These are phyloP conservation scores for Prunus mira DNA, from an alignment of 306 rosid species.

Conservation along the genomic window DNA sequence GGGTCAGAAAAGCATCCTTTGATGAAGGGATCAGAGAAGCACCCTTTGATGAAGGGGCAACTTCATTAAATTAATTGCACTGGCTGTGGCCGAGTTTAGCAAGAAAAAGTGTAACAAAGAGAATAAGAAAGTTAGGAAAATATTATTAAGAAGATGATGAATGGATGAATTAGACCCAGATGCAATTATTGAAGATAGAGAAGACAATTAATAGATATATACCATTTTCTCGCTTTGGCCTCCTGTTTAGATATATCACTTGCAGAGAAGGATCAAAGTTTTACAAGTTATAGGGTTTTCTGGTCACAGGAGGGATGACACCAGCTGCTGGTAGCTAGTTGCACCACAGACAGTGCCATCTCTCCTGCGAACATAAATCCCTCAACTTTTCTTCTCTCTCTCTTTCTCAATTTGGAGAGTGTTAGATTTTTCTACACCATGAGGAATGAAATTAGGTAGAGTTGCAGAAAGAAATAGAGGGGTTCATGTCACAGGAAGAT, in stretches of 20 bases:
- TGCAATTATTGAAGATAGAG: not conserved
- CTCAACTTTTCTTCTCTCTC: not conserved
- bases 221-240: not conserved
- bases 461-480: not conserved
- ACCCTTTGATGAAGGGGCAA: too few species aligned
- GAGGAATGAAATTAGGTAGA: not conserved
- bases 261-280: not conserved
- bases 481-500: not conserved
- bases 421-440: not conserved
- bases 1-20: too few species aligned
- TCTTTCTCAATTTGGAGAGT: not conserved
- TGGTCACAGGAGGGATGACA: not conserved
- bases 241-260: not conserved
- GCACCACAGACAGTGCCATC: not conserved
- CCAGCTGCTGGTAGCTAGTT: not conserved
- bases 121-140: not conserved
- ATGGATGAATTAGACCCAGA: too few species aligned
- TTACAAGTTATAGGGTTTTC: not conserved
- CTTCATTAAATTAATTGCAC: too few species aligned
- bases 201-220: not conserved
- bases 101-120: not conserved
- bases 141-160: too few species aligned
- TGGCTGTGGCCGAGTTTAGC: too few species aligned
- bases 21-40: too few species aligned
- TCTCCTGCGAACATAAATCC: constrained; percentile 7